Conservation (phyloP, 257 asterid genomes). For the Misopates orontium region DNA sequence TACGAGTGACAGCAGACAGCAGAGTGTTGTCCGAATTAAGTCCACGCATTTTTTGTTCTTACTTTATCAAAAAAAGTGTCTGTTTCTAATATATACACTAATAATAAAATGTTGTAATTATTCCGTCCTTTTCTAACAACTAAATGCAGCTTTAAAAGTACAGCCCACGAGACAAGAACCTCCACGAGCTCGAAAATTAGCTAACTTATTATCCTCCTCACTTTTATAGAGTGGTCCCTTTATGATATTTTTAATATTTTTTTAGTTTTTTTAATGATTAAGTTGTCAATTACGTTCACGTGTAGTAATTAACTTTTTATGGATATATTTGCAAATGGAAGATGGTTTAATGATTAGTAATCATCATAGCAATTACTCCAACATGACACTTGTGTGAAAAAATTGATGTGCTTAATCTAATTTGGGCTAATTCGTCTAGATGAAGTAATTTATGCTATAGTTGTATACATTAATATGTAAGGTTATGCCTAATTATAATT, state of each 20-base stretch:
- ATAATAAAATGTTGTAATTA: neutral
- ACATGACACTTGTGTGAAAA: too few species aligned
- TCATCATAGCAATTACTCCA: too few species aligned
- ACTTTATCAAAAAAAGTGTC: neutral
- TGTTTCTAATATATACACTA: neutral
- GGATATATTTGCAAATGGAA: neutral
- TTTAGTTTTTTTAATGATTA: neutral
- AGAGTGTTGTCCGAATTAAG: neutral
- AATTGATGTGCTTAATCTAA: too few species aligned
- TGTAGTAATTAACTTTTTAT: neutral
- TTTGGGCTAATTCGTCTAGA: too few species aligned
- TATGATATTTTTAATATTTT: neutral
- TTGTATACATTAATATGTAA: too few species aligned
- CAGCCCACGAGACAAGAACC: neutral
- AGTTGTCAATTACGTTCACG: neutral
- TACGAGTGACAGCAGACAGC: neutral
- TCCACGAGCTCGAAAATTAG: neutral
- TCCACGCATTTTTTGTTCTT: conserved; percentile 1
- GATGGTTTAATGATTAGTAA: neutral
- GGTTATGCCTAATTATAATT: too few species aligned
- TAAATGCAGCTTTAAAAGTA: neutral
- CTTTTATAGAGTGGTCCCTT: neutral
- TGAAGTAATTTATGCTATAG: too few species aligned
- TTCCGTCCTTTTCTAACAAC: neutral
- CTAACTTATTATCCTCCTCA: neutral